Evolutionary conservation across 352 stramenopile genomes (phyloP), one percentile per base, ranked within the genome.

Genomic region (Ophiocytium majus): DNA sequence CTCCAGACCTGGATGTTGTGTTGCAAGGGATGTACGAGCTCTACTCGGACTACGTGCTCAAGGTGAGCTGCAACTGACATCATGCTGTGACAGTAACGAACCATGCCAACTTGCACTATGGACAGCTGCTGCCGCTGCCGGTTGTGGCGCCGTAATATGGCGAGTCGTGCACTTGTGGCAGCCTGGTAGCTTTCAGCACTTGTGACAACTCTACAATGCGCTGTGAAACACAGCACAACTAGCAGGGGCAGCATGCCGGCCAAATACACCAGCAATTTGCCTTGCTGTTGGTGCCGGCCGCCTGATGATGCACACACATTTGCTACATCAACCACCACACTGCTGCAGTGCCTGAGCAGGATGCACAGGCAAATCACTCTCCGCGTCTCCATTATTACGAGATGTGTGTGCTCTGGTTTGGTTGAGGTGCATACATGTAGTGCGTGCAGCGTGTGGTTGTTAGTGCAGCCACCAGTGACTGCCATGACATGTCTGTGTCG

Each of bases 11-110:
- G 50, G 94, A 97, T 79, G 84, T 89, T 33, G 93, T 93, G 0
- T 85, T 98, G 83, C 93, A 91, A 80, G 92, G 91, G 0, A 93
- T 98, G 35, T 98, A 98, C 89, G 94, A 97, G 82, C 87, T 97
- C n/a, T 98, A 97, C 88, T 92, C 96, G 50, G 95, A 98, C 92
- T 98, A 96, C 82, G 95, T 98, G 82, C 94, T 98, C 84, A 98
- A 98, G 93, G 93, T 95, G 85, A 1, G 31, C n/a, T 32, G 14
- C 10, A 71, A 71, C 23, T 71, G 57, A 71, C 28, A 28, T 71
- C 28, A 23, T 71, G 28, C 57, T 71, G 57, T 71, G 57, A 23
- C 28, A 23, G 23, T 71, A 28, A 28, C 23, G 28, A 28, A 28
- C 19, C 57, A 71, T 28, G 23, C 28, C 28, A 23, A 23, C 19